phyloP scores from a whole-genome alignment of 306 rosid genomes.

The Cicer arietinum region DNA sequence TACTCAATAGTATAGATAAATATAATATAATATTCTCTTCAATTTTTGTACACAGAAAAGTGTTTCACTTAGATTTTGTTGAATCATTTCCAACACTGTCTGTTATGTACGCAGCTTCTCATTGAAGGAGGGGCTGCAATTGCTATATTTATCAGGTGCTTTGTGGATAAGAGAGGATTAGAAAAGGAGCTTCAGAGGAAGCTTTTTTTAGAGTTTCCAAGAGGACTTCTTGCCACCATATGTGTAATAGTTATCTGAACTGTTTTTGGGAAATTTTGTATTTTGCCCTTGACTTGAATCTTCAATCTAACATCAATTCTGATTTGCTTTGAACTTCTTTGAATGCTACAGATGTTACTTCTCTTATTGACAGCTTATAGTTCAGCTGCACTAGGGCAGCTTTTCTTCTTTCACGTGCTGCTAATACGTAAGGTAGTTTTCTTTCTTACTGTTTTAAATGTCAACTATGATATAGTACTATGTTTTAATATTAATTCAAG shows the following conservation, averaged over 20 bases:
- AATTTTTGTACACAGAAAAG: slow-evolving; percentile 6
- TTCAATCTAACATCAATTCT: slow-evolving; percentile 30
- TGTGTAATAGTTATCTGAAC: slow-evolving; percentile 55
- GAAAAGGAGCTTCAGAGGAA: slow-evolving; percentile 70
- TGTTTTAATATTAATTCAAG: slow-evolving; percentile 9
- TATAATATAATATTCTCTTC: neutral
- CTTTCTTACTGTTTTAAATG: slow-evolving; percentile 18
- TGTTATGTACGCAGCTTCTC: slow-evolving; percentile 58
- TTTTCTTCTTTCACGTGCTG: slow-evolving; percentile 92
- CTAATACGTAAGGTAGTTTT: slow-evolving; percentile 80
- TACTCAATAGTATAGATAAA: slow-evolving; percentile 34
- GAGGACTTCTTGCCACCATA: slow-evolving; percentile 78
- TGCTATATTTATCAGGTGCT: slow-evolving; percentile 84
- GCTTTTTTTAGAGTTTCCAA: slow-evolving; percentile 71
- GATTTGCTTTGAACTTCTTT: slow-evolving; percentile 29
- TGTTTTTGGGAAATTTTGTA: neutral
- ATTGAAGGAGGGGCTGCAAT: slow-evolving; percentile 87
- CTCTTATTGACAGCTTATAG: slow-evolving; percentile 75
- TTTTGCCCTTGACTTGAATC: neutral
- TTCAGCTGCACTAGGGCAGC: slow-evolving; percentile 92
- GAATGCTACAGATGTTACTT: slow-evolving; percentile 69
- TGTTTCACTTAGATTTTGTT: slow-evolving; percentile 35
- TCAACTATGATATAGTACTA: neutral
- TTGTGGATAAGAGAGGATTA: slow-evolving; percentile 71
- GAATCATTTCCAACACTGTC: slow-evolving; percentile 31